Evolutionary conservation across 805 yeast species (phyloP).

Genomic region (Starmera pachycereana): DNA sequence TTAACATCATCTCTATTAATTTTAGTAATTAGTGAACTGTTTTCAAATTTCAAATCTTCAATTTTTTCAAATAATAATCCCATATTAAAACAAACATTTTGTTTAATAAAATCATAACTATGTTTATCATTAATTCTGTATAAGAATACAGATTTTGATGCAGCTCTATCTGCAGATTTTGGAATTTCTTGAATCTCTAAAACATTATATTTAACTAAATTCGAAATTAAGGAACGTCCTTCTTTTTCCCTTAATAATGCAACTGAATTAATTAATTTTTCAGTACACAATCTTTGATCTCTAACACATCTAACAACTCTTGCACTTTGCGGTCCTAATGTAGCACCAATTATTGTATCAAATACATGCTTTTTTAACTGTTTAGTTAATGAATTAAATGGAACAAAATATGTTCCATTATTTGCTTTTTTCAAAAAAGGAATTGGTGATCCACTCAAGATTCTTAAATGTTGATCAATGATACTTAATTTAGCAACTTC

Average conservation of each 20-base stretch:
- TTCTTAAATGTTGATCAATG: conserved; percentile 57
- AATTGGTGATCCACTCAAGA: conserved; percentile 43
- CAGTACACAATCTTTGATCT: conserved; percentile 64
- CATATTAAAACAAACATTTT: conserved; percentile 35
- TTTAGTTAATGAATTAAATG: conserved; percentile 42
- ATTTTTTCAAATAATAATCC: conserved; percentile 41
- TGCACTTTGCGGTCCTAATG: conserved; percentile 57
- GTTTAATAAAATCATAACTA: conserved; percentile 36
- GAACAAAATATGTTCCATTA: conserved; percentile 52
- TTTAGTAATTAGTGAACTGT: conserved; percentile 62
- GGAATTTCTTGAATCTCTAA: conserved; percentile 92
- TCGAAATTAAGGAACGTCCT: conserved; percentile 60
- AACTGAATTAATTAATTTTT: conserved; percentile 64
- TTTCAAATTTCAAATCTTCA: conserved; percentile 44
- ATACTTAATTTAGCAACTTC: conserved; percentile 22
- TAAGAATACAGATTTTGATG: conserved; percentile 75
- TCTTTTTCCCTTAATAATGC: conserved; percentile 72
- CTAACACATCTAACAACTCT: conserved; percentile 73
- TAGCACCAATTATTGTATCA: conserved; percentile 47
- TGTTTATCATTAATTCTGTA: conserved; percentile 59
- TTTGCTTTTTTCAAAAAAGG: conserved; percentile 53
- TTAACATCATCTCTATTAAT: conserved; percentile 85
- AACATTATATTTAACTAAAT: conserved; percentile 57
- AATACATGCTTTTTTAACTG: conserved; percentile 37
- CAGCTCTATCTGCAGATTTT: conserved; percentile 82